Base-by-base conservation (phyloP, 1,139 yeast species). In the Hemisphaericaspora xylanilytica region DNA sequence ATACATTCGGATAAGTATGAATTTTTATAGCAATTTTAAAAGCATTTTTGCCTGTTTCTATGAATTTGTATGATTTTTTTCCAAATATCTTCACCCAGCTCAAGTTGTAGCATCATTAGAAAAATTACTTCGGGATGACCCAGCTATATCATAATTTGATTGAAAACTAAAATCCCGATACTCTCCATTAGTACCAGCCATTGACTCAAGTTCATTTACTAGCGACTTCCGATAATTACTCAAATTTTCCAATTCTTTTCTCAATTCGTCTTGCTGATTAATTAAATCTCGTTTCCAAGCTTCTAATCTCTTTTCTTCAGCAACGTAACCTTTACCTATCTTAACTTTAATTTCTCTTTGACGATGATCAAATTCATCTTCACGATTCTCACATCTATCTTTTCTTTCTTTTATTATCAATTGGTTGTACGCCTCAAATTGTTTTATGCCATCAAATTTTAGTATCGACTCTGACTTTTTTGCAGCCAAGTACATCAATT, bases 231-330 rank as follows among this genome's bases (percentile, higher is more conserved):
- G 32, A 20, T 32, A 31, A 12, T 16, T 26, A 10, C 31, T 27
- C 14, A 41, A 33, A 11, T 11, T 22, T 17, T 31, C 38, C 17
- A 41, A 28, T 21, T 43, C 42, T 12, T 25, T 32, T 32, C 37
- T 33, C 15, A 39, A 20, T 18, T 29, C 24, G 21, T 67, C 67
- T 56, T 85, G 92, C 49, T 75, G 75, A 14, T 64, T 67, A 34
- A 75, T 67, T 40, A 86, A 66, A 3, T 76, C 79, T 36, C 59
- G 59, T 47, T 80, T 79, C 90, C 92, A 85, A 31, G 75, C 78
- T 51, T 75, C 76, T 52, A 85, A 84, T 46, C 78, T 72, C 40
- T 60, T 65, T 49, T 84, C 88, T 55, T 85, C 86, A 22, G 59
- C 50, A 20, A 59, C 55, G 30, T 81, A 73, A 22, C 73, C 61